phyloP scores from a whole-genome alignment of 2,329 filamentous ascomycete species.

The Metarhizium sp. region DNA sequence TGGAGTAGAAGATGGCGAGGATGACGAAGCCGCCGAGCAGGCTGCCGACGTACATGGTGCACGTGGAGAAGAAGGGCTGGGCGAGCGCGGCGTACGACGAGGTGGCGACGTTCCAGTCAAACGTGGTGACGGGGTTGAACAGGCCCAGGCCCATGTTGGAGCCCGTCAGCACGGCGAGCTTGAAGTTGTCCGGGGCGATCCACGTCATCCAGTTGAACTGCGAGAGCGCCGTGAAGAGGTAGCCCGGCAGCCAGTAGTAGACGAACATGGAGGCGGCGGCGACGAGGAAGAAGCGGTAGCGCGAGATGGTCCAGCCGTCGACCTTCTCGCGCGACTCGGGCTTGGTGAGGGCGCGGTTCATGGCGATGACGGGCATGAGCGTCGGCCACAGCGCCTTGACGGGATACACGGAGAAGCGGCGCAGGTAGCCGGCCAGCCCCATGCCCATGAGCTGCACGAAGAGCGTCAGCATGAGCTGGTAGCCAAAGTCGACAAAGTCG shows the following conservation, averaged over 20 bases:
- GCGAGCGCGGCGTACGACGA: slow-evolving; percentile 27
- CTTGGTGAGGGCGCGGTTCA: slow-evolving; percentile 32
- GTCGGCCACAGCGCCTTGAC: slow-evolving; percentile 42
- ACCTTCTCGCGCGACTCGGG: slow-evolving; percentile 17
- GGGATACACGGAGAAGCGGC: slow-evolving; percentile 43
- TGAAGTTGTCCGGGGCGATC: slow-evolving; percentile 37
- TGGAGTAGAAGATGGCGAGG: slow-evolving; percentile 30
- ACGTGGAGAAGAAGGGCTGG: slow-evolving; percentile 28
- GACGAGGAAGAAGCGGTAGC: slow-evolving; percentile 35
- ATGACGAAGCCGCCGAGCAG: slow-evolving; percentile 28
- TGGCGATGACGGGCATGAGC: slow-evolving; percentile 35
- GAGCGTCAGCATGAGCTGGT: slow-evolving; percentile 35
- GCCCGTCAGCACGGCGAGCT: slow-evolving; percentile 30
- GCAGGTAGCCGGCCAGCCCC: slow-evolving; percentile 40
- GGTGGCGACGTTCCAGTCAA: slow-evolving; percentile 31
- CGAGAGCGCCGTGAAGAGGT: slow-evolving; percentile 36
- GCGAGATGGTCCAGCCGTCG: slow-evolving; percentile 29
- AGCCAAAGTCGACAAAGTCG: slow-evolving; percentile 29
- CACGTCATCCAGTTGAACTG: slow-evolving; percentile 47
- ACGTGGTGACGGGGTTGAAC: slow-evolving; percentile 26
- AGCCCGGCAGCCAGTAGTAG: slow-evolving; percentile 45
- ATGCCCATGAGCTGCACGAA: slow-evolving; percentile 45
- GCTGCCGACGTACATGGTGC: slow-evolving; percentile 25
- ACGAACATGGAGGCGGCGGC: slow-evolving; percentile 35
- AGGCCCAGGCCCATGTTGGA: slow-evolving; percentile 29